Evolutionary conservation across 2,329 filamentous ascomycete species (phyloP).

Genomic region (Verticillium dahliae): DNA sequence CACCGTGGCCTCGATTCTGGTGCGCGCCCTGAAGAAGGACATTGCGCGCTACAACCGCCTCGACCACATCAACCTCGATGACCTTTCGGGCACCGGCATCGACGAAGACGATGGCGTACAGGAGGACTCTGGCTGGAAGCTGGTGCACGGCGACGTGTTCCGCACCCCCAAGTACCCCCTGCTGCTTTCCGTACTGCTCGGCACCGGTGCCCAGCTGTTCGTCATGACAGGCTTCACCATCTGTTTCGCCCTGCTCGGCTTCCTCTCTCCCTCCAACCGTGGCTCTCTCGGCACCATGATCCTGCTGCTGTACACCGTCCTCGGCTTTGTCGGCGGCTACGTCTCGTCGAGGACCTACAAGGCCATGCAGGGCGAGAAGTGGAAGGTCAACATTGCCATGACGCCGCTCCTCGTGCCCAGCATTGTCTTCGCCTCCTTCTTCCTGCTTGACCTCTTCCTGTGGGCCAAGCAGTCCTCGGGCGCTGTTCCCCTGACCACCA

Average conservation of each 20-base stretch:
- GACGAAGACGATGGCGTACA: conserved; percentile 90
- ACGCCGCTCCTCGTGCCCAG: conserved; percentile 83
- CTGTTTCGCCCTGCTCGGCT: conserved; percentile 84
- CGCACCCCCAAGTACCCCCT: conserved; percentile 77
- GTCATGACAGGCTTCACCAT: conserved; percentile 97
- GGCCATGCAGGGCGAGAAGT: conserved; percentile 81
- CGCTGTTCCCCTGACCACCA: conserved; percentile 92
- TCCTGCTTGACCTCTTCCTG: conserved; percentile 91
- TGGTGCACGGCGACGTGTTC: conserved; percentile 97
- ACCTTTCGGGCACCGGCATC: conserved; percentile 71
- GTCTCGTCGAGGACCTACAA: conserved; percentile 89
- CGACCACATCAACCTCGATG: conserved; percentile 84
- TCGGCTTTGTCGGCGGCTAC: conserved; percentile 90
- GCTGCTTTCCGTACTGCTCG: conserved; percentile 78
- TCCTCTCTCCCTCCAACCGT: conserved; percentile 91
- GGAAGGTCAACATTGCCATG: conserved; percentile 88
- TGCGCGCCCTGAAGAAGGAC: conserved; percentile 85
- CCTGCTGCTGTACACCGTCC: conserved; percentile 85
- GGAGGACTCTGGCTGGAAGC: conserved; percentile 97
- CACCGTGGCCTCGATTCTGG: conserved; percentile 87
- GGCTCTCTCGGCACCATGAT: conserved; percentile 91
- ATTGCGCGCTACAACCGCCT: conserved; percentile 95
- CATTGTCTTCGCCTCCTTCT: conserved; percentile 81
- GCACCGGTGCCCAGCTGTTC: conserved; percentile 92
- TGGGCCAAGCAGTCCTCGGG: conserved; percentile 91